These are phyloP conservation scores for Seminavis robusta DNA, from an alignment of 108 stramenopile species.

Conservation along the genomic window DNA sequence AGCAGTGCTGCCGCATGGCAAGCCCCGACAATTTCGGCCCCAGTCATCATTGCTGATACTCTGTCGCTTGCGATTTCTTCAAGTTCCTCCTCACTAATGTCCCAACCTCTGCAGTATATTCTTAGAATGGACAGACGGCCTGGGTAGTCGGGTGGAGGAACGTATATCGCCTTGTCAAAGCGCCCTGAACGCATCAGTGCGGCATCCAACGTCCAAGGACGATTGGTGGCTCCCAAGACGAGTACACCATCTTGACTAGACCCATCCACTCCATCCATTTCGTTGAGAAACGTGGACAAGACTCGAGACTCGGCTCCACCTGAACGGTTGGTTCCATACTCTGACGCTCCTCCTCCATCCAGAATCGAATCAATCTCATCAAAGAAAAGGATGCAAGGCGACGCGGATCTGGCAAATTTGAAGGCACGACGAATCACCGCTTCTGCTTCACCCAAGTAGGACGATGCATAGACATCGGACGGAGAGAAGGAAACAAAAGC, in stretches of 20 bases:
- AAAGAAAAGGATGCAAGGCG: conserved; percentile 97
- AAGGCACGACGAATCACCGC: conserved; percentile 91
- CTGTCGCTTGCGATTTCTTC: conserved; percentile 51
- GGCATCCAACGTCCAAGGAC: conserved; percentile 79
- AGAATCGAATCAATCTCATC: conserved; percentile 98
- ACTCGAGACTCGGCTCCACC: conserved; percentile 83
- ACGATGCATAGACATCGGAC: conserved; percentile 90
- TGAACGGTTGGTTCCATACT: conserved; percentile 63
- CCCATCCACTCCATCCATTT: conserved; percentile 96
- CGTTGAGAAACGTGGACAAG: conserved; percentile 93
- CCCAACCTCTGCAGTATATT: conserved; percentile 68
- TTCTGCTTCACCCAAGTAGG: conserved; percentile 98
- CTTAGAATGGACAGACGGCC: conserved; percentile 86
- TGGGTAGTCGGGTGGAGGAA: conserved; percentile 87
- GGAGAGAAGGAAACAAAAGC: conserved; percentile 94
- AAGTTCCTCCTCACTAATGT: conserved; percentile 16
- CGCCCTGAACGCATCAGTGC: conserved; percentile 78
- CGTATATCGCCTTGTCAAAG: conserved; percentile 82
- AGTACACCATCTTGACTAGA: conserved; percentile 80
- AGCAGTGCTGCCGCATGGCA: conserved; percentile 72
- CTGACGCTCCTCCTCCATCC: conserved; percentile 21
- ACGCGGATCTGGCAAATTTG: conserved; percentile 85
- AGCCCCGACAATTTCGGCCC: conserved; percentile 83
- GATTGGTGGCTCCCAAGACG: conserved; percentile 81
- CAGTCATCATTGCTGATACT: conserved; percentile 67